Evolutionary conservation across 495 filamentous ascomycete species (phyloP).

Genomic region (Podospora anserina): DNA sequence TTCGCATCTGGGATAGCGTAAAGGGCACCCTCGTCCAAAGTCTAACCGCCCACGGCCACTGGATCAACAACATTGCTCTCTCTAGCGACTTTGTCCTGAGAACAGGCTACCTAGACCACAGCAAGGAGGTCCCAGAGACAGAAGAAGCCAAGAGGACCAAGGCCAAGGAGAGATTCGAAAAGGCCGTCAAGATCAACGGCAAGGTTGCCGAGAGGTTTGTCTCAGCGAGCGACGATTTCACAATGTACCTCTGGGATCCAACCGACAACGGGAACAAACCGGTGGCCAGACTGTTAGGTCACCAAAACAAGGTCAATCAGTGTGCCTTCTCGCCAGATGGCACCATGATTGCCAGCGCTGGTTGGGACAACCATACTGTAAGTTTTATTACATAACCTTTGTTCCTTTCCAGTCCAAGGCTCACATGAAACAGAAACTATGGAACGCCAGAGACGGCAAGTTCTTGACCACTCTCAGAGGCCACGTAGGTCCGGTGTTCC

Average conservation of each 20-base stretch:
- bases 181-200: slow-evolving; percentile 76
- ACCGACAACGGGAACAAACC: slow-evolving; percentile 70
- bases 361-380: slow-evolving; percentile 71
- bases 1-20: slow-evolving; percentile 85
- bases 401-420: neutral
- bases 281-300: slow-evolving; percentile 79
- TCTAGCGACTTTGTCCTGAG: slow-evolving; percentile 91
- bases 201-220: slow-evolving; percentile 82
- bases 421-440: slow-evolving; percentile 23
- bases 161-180: slow-evolving; percentile 80
- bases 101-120: slow-evolving; percentile 85
- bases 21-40: slow-evolving; percentile 76
- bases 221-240: slow-evolving; percentile 87
- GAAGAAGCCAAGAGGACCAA: slow-evolving; percentile 69
- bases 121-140: slow-evolving; percentile 58
- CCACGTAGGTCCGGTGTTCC: slow-evolving; percentile 88
- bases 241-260: slow-evolving; percentile 95
- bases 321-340: slow-evolving; percentile 92
- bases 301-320: slow-evolving; percentile 95
- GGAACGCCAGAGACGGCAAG: slow-evolving; percentile 56
- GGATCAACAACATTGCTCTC: slow-evolving; percentile 93
- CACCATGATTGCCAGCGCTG: slow-evolving; percentile 75
- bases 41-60: slow-evolving; percentile 81
- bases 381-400: neutral
- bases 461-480: slow-evolving; percentile 85